phyloP scores from a whole-genome alignment of 768 basidiomycete species.

The Tricholoma furcatifolium region DNA sequence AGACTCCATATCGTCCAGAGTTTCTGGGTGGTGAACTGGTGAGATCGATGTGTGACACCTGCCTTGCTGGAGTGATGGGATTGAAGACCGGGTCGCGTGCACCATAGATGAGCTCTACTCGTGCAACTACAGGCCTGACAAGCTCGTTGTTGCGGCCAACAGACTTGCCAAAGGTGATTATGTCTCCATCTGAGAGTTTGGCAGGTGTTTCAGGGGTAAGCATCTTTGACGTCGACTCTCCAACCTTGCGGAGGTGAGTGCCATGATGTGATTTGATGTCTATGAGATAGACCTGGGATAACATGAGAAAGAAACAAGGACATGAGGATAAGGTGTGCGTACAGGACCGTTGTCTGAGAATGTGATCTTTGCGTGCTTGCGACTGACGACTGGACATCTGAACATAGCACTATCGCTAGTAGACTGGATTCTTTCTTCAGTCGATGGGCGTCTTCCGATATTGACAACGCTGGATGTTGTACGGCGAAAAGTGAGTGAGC shows the following conservation, averaged over 20 bases:
- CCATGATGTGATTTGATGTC: conserved; percentile 79
- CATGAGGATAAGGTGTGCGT: conserved; percentile 22
- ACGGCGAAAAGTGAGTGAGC: conserved; percentile 52
- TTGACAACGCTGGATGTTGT: conserved; percentile 48
- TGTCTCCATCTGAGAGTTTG: conserved; percentile 63
- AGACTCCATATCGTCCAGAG: conserved; percentile 67
- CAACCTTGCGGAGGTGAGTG: conserved; percentile 59
- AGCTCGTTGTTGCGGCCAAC: conserved; percentile 62
- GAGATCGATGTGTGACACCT: conserved; percentile 8
- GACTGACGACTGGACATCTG: conserved; percentile 75
- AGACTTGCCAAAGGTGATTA: conserved; percentile 74
- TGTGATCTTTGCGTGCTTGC: conserved; percentile 74
- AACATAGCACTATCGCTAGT: conserved; percentile 56
- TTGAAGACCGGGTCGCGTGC: conserved; percentile 17
- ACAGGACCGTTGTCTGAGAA: conserved; percentile 73
- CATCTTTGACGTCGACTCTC: conserved; percentile 45
- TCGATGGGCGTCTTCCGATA: conserved; percentile 67
- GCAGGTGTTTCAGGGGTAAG: conserved; percentile 57
- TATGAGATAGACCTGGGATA: conserved; percentile 60
- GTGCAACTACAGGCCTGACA: conserved; percentile 62
- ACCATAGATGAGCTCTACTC: conserved; percentile 52
- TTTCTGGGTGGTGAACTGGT: conserved; percentile 15
- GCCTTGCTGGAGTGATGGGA: conserved; percentile 27
- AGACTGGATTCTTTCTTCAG: conserved; percentile 38
- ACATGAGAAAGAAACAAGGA: conserved; percentile 14